Evolutionary conservation across 805 yeast genomes (phyloP), one percentile per base, ranked within the genome.

Genomic region (Myxozyma geophila): DNA sequence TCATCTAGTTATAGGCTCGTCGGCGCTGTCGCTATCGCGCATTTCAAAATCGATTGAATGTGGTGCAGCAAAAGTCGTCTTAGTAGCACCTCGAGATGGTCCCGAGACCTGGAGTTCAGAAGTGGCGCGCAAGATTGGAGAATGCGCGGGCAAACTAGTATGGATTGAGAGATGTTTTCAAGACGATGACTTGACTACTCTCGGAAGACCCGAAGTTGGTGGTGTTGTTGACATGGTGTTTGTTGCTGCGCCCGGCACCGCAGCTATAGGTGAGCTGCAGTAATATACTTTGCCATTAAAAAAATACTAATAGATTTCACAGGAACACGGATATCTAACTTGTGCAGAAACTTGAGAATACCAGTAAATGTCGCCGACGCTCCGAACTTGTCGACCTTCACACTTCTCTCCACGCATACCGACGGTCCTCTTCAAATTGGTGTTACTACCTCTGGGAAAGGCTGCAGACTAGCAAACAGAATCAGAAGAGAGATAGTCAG

Each of bases 391-490:
- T 89, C 95, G 59, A 85, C 92, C 0, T 92, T 92, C 74, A 84
- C 93, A 0, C 74, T 91, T 59, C 78, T 91, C 23, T 88, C 97
- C 0, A 85, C 92, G 0, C 84, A 83, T 72, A 77, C 79, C 1
- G 85, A 87, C 61, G 95, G 96, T 7, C 85, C 83, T 57, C 85
- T 92, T 75, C 93, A 89, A 74, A 69, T 92, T 58, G 96, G 96
- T 0, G 84, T 92, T 9, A 85, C 93, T 2, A 92, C 98, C 0
- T 83, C 87, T 33, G 96, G 97, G 0, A 89, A 89, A 76, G 97
- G 98, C 4, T 92, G 98, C 77, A 84, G 90, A 57, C 78, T 92
- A 57, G 96, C 97, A 0, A 83, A 86, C 59, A 81, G 96, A 70
- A 82, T 92, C 70, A 88, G 86, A 70, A 79, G 98, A 67, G 96